A percentile compares a stretch with the other conserved stretches of the same genome.
These are phyloP conservation scores for Pleurozium schreberi DNA, from an alignment of 225 moss, liverwort and hornwort genomes.

Conservation along the genomic window DNA sequence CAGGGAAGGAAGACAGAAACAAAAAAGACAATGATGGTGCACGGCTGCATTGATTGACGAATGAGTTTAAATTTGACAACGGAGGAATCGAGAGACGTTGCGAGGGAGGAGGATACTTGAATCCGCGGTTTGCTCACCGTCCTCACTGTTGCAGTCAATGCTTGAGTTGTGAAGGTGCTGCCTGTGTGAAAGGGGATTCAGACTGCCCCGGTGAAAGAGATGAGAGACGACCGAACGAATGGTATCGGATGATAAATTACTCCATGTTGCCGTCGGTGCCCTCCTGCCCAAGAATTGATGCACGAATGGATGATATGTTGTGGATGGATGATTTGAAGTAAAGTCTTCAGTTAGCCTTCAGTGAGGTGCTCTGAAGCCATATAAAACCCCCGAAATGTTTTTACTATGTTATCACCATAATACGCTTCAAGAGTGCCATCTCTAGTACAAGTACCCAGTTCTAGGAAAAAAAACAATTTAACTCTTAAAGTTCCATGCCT, in stretches of 20 bases:
- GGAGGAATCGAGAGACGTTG: conserved; percentile 6
- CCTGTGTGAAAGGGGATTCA: neutral
- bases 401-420: too few relatives aligned
- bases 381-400: too few relatives aligned
- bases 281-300: neutral
- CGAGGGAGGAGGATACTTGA: neutral
- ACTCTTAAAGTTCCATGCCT: too few relatives aligned
- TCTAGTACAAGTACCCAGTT: too few relatives aligned
- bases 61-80: conserved; percentile 8
- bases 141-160: neutral
- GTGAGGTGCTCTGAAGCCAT: neutral
- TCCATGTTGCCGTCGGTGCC: neutral
- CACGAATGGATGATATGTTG: neutral
- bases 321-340: neutral
- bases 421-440: too few relatives aligned
- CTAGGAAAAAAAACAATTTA: too few relatives aligned
- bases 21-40: neutral
- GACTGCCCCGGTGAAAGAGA: neutral
- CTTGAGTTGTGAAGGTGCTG: neutral
- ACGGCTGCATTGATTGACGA: neutral
- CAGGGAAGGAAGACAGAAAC: too few relatives aligned
- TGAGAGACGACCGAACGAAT: neutral
- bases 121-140: neutral
- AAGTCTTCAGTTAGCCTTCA: too few relatives aligned
- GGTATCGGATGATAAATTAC: neutral